These are phyloP conservation scores for Cystoderma amianthinum DNA, from an alignment of 768 basidiomycete species.

Conservation along the genomic window DNA sequence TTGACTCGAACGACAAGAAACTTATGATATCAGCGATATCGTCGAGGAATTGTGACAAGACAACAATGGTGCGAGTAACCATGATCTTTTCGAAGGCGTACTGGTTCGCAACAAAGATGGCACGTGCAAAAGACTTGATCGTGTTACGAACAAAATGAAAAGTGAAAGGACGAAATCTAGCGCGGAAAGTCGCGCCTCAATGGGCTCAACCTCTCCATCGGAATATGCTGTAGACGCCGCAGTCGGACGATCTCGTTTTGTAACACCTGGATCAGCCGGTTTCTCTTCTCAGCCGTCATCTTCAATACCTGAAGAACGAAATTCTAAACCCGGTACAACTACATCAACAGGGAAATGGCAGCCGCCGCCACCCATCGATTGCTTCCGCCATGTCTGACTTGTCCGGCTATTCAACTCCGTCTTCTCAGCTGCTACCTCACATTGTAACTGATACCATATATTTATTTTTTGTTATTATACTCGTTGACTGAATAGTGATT, in stretches of 20 bases:
- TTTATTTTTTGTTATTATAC: no score
- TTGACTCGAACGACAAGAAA: conserved; percentile 62
- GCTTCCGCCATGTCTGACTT: conserved; percentile 68
- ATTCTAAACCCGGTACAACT: conserved; percentile 16
- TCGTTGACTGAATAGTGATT: no score
- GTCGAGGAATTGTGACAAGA: conserved; percentile 85
- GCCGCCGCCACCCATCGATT: conserved; percentile 60
- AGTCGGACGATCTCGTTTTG: conserved; percentile 29
- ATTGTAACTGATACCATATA: no score
- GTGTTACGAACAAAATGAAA: conserved; percentile 72
- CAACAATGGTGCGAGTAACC: conserved; percentile 29
- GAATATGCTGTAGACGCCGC: conserved; percentile 51
- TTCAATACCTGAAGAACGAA: conserved; percentile 2
- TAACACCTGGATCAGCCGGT: conserved; percentile 33
- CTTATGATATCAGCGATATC: conserved; percentile 89
- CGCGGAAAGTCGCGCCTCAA: conserved; percentile 18
- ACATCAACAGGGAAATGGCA: conserved; percentile 22
- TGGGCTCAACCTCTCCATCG: conserved; percentile 39
- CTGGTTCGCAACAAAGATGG: conserved; percentile 51
- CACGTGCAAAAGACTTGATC: conserved; percentile 62
- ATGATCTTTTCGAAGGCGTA: conserved; percentile 66
- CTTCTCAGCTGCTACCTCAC: conserved; percentile 14
- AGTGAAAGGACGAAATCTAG: conserved; percentile 41
- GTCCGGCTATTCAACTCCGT: conserved; percentile 42
- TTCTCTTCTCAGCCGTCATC: conserved; percentile 14